Base-by-base conservation (phyloP, 805 yeast species). In the Ogataea haglerorum region DNA sequence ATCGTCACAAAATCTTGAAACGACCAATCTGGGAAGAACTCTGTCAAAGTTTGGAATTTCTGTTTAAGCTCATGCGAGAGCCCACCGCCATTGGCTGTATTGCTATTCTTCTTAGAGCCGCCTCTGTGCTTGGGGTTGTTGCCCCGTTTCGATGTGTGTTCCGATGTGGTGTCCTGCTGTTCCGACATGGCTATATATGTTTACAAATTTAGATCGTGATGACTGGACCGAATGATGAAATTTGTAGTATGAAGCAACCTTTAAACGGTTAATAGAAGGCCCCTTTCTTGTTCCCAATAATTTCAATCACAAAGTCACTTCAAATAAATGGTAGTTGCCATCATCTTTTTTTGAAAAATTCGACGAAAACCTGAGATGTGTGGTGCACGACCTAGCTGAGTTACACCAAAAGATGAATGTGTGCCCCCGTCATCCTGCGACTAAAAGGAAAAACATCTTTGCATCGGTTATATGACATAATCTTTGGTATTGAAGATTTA, bases 1-100 rank as follows among this genome's bases (percentile, higher is more conserved):
- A 88, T 79, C 38, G 82, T 77, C 33, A 72, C 67, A 59, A 93
- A 78, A 60, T 93, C 99, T 21, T 85, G 95, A 40, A 75, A 71
- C 34, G 85, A 76, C 99, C 99, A 93, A 60, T 86, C 96, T 31
- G 97, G 95, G 69, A 93, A 90, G 70, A 93, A 73, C 65, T 91
- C 98, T 36, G 73, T 64, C 53, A 91, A 75, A 26, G 85, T 77
- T 39, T 65, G 65, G 44, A 77, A 69, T 60, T 75, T 63, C 38
- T 56, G 49, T 48, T 63, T 67, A 36, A 67, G 47, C 36, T 56
- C 63, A 30, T 43, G 26, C 13, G 52, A 46, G 12, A 48, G 37
- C 8, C 44, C 45, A 9, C 39, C 37, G 9, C 38, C 34, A 19
- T 40, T 59, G 45, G 45, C 24, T 14, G 40, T 30, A 44, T 47